Evolutionary conservation across 768 basidiomycete species (phyloP), one percentile per base, ranked within the genome.

Genomic region (Paxillus ammoniavirescens): DNA sequence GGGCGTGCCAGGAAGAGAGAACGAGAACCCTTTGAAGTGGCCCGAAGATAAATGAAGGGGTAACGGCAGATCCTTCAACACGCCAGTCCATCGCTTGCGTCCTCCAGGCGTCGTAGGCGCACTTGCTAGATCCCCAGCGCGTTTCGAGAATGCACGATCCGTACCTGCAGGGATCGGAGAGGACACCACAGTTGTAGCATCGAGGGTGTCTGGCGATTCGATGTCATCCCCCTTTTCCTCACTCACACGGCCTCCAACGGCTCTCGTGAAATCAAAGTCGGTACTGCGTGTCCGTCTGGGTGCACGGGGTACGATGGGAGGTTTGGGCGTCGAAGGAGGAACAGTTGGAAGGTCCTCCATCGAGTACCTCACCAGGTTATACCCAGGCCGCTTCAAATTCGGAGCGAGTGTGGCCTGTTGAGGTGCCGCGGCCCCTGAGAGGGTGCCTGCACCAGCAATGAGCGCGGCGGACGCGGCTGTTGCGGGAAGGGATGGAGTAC

Each of bases 371-470:
- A 82, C 83, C 8, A 93, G 72, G 47, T 78, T 76, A 59, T 83
- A 91, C 13, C 90, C 89, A 2, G 85, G 77, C 42, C 78, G 71
- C 59, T 81, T 78, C 36, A 87, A 62, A 58, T 84, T 78, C 2
- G 89, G 87, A 7, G 74, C 82, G 60, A 76, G 75, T 26, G 72
- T 72, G 47, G 61, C 70, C 42, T 75, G 69, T 9, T 61, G 58
- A 0, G 87, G 87, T 0, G 84, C 79, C 7, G 83, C 81, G 3
- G 78, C 78, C 15, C 86, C 88, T 2, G 78, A 72, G 8, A 92
- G 69, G 45, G 83, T 82, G 3, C 82, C 84, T 0, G 88, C 83
- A 52, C 83, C 82, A 7, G 86, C 81, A 18, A 93, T 83, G 35
- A 93, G 77, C 4, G 87, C 79, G 0, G 86, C 89, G 54, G 59